Base-by-base conservation (phyloP, 2,329 filamentous ascomycete genomes). In the Arachnomyces sp. region DNA sequence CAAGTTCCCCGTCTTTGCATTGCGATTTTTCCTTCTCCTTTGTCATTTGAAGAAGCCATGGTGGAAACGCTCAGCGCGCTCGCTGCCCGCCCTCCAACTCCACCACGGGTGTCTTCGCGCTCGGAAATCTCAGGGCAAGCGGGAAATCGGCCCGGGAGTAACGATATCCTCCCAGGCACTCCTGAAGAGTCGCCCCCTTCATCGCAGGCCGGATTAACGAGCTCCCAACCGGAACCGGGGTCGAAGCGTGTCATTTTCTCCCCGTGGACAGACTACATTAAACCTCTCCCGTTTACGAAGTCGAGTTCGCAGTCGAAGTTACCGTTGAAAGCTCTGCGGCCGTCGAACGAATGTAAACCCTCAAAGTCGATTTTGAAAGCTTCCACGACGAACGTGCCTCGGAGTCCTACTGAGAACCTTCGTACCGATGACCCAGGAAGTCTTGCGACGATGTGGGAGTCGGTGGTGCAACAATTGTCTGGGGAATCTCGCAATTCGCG, bases 301-400 rank as follows among this genome's bases (percentile, higher is more conserved):
- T 49, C 57, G 16, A 33, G 43, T 7, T 40, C 48, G 18, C 56
- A 54, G 31, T 45, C 61, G 35, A 67, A 63, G 48, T 63, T 66
- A n/a, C 63, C 66, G 5, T 49, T 72, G 13, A 65, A 68, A 38
- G 60, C 63, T 17, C 56, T 74, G 3, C 70, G 67, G 28, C 68
- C 69, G 40, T 59, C 58, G n/a, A 70, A 70, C 45, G 68, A 75
- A 47, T 68, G 65, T 33, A 74, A 70, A 47, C 74, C 78, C 4
- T 58, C 73, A n/a, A 82, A 81, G 52, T 82, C 80, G 3, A 98
- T 98, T 39, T 73, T 98, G 44, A 98, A 98, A 60, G 73, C 79
- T 15, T 46, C 63, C 66, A 52, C 60, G 62, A 46, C 60, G 46
- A 53, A 66, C 48, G 59, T 57, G 59, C 63, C 61, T 63, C 58